These are phyloP conservation scores for Francoa sonchifolia DNA, from an alignment of 441 rosid genomes.

Conservation along the genomic window DNA sequence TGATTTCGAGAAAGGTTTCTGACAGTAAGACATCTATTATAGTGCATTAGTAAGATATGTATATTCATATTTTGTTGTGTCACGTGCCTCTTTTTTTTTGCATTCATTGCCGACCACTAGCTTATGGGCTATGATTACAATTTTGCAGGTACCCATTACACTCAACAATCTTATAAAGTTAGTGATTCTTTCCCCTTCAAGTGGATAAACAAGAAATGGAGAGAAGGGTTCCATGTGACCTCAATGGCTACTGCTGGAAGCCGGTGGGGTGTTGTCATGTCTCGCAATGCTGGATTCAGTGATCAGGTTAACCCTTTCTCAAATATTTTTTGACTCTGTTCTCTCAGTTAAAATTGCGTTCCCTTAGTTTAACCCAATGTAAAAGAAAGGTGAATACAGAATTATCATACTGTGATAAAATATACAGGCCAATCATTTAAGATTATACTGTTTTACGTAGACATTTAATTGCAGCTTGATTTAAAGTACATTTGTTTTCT, in stretches of 20 bases:
- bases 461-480: too few relatives aligned
- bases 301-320: slow-evolving; percentile 50
- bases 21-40: too few relatives aligned
- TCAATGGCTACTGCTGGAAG: slow-evolving; percentile 99
- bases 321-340: background rate
- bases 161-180: slow-evolving; percentile 96
- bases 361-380: background rate
- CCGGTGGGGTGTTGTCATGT: slow-evolving; percentile 99
- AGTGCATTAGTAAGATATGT: too few relatives aligned
- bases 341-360: slow-evolving; percentile 3
- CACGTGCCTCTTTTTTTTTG: too few relatives aligned
- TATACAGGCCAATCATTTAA: too few relatives aligned
- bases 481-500: too few relatives aligned
- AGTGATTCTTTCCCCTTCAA: slow-evolving; percentile 95
- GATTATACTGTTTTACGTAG: too few relatives aligned
- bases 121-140: background rate
- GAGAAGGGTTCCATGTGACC: slow-evolving; percentile 95
- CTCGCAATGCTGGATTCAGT: slow-evolving; percentile 98
- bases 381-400: background rate
- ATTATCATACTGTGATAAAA: background rate
- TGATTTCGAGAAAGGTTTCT: too few relatives aligned
- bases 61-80: too few relatives aligned
- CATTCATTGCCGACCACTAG: too few relatives aligned
- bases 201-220: slow-evolving; percentile 99
- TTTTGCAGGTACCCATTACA: slow-evolving; percentile 74